Evolutionary conservation across 1,284 basidiomycete species (phyloP).

Genomic region (Bjerkandera adusta): DNA sequence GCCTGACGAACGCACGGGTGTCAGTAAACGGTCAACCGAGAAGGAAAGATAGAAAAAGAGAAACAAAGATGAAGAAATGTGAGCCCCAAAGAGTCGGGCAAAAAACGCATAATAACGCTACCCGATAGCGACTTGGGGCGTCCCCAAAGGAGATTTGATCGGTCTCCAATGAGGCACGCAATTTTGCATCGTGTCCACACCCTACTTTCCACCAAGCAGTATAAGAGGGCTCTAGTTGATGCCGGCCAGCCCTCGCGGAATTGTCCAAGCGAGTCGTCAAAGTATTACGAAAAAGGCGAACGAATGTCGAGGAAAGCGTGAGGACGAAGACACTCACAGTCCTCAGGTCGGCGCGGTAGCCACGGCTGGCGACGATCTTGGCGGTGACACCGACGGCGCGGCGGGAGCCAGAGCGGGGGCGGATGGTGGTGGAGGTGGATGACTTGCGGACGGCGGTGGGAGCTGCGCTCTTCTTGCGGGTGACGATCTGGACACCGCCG

Average conservation of each 20-base stretch:
- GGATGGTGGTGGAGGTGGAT: conserved; percentile 53
- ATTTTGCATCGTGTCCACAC: conserved; percentile 86
- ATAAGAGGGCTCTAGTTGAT: conserved; percentile 64
- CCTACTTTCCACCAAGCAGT: conserved; percentile 70
- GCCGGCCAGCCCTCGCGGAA: conserved; percentile 18
- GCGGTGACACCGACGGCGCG: conserved; percentile 74
- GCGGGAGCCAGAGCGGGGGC: conserved; percentile 72
- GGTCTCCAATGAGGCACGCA: conserved; percentile 41
- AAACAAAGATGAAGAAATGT: conserved; percentile 37
- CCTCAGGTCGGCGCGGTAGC: conserved; percentile 84
- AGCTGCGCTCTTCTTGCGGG: conserved; percentile 67
- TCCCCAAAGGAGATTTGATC: conserved; percentile 62
- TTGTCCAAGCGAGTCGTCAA: neutral
- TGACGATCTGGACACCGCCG: conserved; percentile 67
- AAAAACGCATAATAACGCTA: conserved; percentile 57
- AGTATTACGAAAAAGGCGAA: neutral
- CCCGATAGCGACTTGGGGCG: conserved; percentile 75
- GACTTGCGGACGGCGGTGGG: conserved; percentile 51
- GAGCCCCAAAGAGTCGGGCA: conserved; percentile 70
- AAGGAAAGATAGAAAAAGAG: conserved; percentile 5
- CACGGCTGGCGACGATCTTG: conserved; percentile 62
- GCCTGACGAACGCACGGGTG: conserved; percentile 46
- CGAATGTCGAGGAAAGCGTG: conserved; percentile 13
- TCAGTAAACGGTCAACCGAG: conserved; percentile 3
- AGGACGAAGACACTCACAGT: conserved; percentile 52